Evolutionary conservation across 2,329 filamentous ascomycete genomes (phyloP), one percentile per base, ranked within the genome.

Genomic region (Pseudogymnoascus sp.): DNA sequence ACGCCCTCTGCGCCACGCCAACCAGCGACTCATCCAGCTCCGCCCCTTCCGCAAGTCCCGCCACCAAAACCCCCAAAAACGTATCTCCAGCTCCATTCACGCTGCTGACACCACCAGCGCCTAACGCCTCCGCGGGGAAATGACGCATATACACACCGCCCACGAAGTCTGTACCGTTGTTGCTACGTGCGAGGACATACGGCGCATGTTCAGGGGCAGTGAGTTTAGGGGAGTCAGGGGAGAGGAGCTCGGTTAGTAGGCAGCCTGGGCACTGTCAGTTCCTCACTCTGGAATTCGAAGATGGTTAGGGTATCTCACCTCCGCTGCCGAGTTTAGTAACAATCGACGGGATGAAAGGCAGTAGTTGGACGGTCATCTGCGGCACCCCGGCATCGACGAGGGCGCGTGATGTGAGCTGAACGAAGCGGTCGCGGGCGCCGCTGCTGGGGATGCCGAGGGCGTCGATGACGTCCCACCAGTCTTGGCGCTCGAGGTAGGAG

Each of bases 61-160:
- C 88, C n/a, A 96, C 78, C 62, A 97, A 68, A 12, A 92, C 88
- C 0, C 93, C 94, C 7, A 95, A 79, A 72, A 97, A 92, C 0
- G 94, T 97, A 74, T 99, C 94, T 0, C 94, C 94, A 1, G 91
- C 92, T 0, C 93, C 94, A 72, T 97, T 97, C 8, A 97, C 93
- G 55, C 91, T 96, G 1, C 93, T 85, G 1, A 96, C 80, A 27
- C 94, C 85, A 18, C 82, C 75, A 0, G 77, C 74, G 1, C 68
- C 63, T 5, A 96, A 80, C 13, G 78, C 75, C 71, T 89, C 85
- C 0, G 82, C 83, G 0, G 89, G 84, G 52, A 69, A 77, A 0
- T 87, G 72, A 5, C 85, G 76, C 87, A 97, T 92, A 70, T 97
- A 97, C 2, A 97, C 80, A 0, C 92, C 93, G 0, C 92, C 86